Percentiles rank a stretch among this genome's conserved stretches.
phyloP scores from a whole-genome alignment of 768 basidiomycete species.

The Xerocomus brunneocitrinus region DNA sequence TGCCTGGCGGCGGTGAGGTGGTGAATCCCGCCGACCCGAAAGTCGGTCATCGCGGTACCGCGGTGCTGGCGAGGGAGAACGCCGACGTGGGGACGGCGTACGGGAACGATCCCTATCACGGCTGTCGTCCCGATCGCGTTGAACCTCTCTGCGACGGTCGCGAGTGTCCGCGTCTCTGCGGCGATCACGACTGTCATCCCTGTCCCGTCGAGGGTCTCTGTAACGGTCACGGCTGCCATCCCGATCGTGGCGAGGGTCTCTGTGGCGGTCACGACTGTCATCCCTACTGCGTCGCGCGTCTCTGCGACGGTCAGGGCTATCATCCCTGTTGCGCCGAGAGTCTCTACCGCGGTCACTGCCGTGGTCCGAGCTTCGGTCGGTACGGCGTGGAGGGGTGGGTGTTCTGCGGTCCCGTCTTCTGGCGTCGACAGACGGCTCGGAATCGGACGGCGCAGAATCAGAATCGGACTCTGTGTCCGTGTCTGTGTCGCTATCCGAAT shows the following conservation, averaged over 20 bases:
- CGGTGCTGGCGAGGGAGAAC: conserved; percentile 24
- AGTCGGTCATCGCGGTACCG: conserved; percentile 23
- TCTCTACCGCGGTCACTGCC: conserved; percentile 14
- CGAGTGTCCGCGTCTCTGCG: not conserved
- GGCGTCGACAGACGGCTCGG: conserved; percentile 34
- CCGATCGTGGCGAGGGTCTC: not conserved
- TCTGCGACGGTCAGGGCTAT: conserved; percentile 13
- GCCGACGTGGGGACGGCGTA: conserved; percentile 31
- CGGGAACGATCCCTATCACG: conserved; percentile 32
- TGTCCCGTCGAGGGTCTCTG: conserved; percentile 3
- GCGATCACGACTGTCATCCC: conserved; percentile 16
- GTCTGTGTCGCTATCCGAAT: conserved; percentile 32
- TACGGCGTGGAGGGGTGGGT: conserved; percentile 31
- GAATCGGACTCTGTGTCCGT: conserved; percentile 38
- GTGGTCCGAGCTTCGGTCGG: conserved; percentile 22
- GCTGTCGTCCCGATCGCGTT: conserved; percentile 14
- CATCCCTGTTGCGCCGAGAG: conserved; percentile 9
- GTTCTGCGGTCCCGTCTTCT: conserved; percentile 27
- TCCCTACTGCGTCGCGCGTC: conserved; percentile 3
- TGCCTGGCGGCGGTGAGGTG: conserved; percentile 18
- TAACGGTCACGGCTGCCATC: not conserved
- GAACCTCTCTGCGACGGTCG: conserved; percentile 16
- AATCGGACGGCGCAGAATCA: conserved; percentile 36
- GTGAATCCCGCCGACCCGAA: conserved; percentile 23
- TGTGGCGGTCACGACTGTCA: not conserved